Evolutionary conservation across 345 rosid genomes (phyloP).

Genomic region (Arabis alpina): DNA sequence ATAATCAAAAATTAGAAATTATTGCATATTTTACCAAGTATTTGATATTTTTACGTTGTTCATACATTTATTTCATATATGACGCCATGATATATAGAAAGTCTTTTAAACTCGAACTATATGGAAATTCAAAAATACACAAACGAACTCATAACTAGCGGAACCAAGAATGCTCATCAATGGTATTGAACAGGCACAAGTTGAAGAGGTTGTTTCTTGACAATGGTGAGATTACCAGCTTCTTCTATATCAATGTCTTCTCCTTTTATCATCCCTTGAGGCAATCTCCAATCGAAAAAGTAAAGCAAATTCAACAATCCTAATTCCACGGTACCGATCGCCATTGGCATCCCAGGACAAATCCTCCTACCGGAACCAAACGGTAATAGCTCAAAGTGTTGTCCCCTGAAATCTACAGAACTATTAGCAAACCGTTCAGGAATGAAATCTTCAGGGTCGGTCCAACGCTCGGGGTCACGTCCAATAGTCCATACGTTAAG

Average conservation of each 20-base stretch:
- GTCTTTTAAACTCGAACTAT: neutral
- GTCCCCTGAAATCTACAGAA: constrained; percentile 11
- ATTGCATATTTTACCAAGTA: too few species aligned
- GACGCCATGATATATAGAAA: neutral
- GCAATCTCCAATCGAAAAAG: constrained; percentile 25
- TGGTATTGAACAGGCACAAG: constrained; percentile 26
- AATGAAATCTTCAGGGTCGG: constrained; percentile 24
- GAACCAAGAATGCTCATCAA: neutral
- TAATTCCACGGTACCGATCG: constrained; percentile 13
- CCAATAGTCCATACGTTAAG: constrained; percentile 24
- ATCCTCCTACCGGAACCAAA: constrained; percentile 30
- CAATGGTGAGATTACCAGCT: constrained; percentile 24
- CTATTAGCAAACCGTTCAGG: constrained; percentile 21
- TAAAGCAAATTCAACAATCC: constrained; percentile 26
- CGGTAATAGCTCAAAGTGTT: constrained; percentile 21
- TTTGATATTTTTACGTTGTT: neutral
- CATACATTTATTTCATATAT: neutral
- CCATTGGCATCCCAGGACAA: constrained; percentile 28
- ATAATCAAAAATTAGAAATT: too few species aligned
- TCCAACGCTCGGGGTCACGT: constrained; percentile 26
- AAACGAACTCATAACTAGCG: neutral
- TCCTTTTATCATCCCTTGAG: constrained; percentile 21
- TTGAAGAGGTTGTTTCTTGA: constrained; percentile 27
- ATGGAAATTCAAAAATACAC: neutral
- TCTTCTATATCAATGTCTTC: constrained; percentile 25